Conservation (phyloP, 2,329 filamentous ascomycete genomes). For the Penicillium sp. region DNA sequence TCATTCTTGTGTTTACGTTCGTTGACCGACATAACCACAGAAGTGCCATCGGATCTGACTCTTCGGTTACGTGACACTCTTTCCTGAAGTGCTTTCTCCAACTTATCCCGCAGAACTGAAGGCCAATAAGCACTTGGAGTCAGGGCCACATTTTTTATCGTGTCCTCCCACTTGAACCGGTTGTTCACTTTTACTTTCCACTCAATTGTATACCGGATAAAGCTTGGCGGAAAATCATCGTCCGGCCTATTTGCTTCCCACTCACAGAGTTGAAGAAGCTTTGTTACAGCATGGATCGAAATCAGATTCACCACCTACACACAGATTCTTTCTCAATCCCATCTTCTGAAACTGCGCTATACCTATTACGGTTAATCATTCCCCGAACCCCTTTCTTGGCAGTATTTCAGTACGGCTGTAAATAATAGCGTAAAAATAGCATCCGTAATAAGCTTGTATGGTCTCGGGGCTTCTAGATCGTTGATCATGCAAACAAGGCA, state of each 20-base stretch:
- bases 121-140: constrained; percentile 14
- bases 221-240: constrained; percentile 9
- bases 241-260: constrained; percentile 11
- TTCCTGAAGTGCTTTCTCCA: neutral
- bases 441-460: too few relatives aligned
- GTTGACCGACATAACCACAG: constrained; percentile 9
- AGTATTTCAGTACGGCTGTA: too few relatives aligned
- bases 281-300: too few relatives aligned
- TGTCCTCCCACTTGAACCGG: constrained; percentile 7
- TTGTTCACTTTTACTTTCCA: constrained; percentile 15
- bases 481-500: too few relatives aligned
- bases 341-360: too few relatives aligned
- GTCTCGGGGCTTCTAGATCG: too few relatives aligned
- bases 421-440: too few relatives aligned
- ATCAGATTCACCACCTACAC: too few relatives aligned
- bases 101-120: constrained; percentile 16
- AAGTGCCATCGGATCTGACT: constrained; percentile 1
- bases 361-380: too few relatives aligned
- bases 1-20: constrained; percentile 9
- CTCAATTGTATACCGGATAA: constrained; percentile 9
- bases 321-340: too few relatives aligned
- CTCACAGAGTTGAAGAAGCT: neutral
- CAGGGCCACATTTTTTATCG: constrained; percentile 17
- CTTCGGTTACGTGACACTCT: neutral
- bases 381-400: too few relatives aligned